Base-by-base conservation (phyloP, 1,284 basidiomycete species). In the Leccinum fallax region DNA sequence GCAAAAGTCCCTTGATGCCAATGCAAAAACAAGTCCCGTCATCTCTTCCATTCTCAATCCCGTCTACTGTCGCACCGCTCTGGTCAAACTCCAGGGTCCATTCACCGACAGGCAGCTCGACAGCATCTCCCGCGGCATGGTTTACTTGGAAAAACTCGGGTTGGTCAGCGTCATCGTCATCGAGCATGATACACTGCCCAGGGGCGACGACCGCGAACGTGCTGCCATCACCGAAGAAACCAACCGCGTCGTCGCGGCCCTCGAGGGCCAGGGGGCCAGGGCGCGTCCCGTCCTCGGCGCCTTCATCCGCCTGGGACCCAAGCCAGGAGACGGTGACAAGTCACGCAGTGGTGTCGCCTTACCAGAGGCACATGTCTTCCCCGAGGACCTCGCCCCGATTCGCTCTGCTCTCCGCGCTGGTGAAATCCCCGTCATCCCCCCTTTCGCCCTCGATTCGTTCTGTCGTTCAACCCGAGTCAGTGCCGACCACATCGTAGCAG, bases 61-160 rank as follows among this genome's bases (percentile, higher is more conserved):
- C 5, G 85, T 94, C 55, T 83, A 87, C 67, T 83, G 87, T 51
- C 90, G 93, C 61, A 95, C 94, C 1, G 95, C 95, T 1, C 86
- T 99, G 9, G 96, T 99, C 73, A 99, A 99, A 77, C 82, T 99
- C 13, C 97, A 99, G 76, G 95, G 97, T 3, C 97, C 97, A 1
- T 99, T 99, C 76, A 93, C 88, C n/a, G 92, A 97, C 76, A 84
- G 89, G 11, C 97, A 99, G 74, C 88, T 99, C 61, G 91, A 95
- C 66, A 96, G 94, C 72, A 94, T 99, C 66, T 89, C 93, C 32
- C 88, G 92, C 49, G 97, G 97, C 53, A 87, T 99, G 80, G 91
- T 95, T 55, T 95, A 98, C 73, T 86, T 99, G 55, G 94, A 97
- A 76, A 96, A 95, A 72, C 89, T 99, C 30, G 97, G 97, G 3